Percentiles rank a stretch among this genome's conserved stretches.
These are phyloP conservation scores for Fraxinus sp. DNA, from an alignment of 305 asterid genomes.

Conservation along the genomic window DNA sequence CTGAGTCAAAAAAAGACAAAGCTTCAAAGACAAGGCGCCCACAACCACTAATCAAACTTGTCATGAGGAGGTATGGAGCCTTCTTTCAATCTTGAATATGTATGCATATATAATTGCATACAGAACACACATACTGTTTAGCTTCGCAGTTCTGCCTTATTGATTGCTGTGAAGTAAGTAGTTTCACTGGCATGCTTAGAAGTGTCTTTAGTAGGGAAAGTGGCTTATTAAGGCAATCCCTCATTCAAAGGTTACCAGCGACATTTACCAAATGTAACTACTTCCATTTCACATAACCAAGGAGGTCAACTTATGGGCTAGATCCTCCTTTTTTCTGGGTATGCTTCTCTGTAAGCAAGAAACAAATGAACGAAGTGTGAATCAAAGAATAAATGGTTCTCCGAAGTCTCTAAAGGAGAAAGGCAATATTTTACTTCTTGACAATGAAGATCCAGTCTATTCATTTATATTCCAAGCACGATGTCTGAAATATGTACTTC, in stretches of 20 bases:
- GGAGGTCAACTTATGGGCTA: neutral
- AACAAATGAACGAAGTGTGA: neutral
- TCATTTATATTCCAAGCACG: neutral
- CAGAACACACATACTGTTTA: neutral
- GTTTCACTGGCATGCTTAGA: neutral
- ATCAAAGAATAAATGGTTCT: neutral
- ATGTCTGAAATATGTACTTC: neutral
- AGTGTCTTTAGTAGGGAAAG: neutral
- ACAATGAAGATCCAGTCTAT: neutral
- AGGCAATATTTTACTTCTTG: neutral
- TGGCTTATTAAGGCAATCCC: neutral
- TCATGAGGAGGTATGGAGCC: constrained; percentile 83
- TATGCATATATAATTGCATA: neutral
- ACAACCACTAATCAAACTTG: constrained; percentile 94
- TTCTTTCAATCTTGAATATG: constrained; percentile 23
- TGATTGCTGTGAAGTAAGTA: neutral
- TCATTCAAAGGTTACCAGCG: neutral
- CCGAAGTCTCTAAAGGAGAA: neutral
- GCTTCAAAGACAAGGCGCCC: constrained; percentile 83
- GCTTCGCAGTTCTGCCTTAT: neutral
- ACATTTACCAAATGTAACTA: neutral
- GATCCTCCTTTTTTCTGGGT: neutral
- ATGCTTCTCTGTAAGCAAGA: neutral
- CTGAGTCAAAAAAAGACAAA: constrained; percentile 82
- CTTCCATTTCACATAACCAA: neutral